phyloP scores from a whole-genome alignment of 306 rosid species.

The Aeschynomene evenia region DNA sequence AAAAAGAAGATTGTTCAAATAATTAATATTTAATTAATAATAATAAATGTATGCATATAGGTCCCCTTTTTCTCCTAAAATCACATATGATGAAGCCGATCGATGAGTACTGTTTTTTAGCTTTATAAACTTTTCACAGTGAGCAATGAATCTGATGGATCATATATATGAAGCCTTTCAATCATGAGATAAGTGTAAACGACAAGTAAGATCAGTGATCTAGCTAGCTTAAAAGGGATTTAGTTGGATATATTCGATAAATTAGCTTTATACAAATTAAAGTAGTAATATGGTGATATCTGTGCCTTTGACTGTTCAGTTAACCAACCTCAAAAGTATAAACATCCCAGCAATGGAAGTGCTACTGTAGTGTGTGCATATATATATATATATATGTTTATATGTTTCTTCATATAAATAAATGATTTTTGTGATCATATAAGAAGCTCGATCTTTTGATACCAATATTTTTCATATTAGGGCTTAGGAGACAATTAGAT shows the following conservation, averaged over 20 bases:
- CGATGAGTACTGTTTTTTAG: constrained; percentile 29
- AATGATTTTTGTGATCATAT: too few species aligned
- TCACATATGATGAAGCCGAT: constrained; percentile 17
- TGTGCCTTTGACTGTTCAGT: constrained; percentile 39
- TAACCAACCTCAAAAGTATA: constrained; percentile 29
- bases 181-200: constrained; percentile 37
- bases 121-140: constrained; percentile 36
- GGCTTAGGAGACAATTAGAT: too few species aligned
- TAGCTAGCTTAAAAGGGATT: constrained; percentile 24
- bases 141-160: constrained; percentile 22
- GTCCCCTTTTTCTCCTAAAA: background rate
- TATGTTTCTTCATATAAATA: background rate
- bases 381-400: too few species aligned
- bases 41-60: constrained; percentile 25
- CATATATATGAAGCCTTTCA: constrained; percentile 30
- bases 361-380: too few species aligned
- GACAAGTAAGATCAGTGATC: constrained; percentile 26
- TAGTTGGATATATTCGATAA: constrained; percentile 28
- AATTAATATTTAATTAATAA: too few species aligned
- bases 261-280: constrained; percentile 30
- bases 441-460: too few species aligned
- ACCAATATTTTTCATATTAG: too few species aligned
- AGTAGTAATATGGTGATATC: constrained; percentile 20
- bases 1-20: constrained; percentile 26
- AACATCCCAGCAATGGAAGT: constrained; percentile 30